Evolutionary conservation across 1,284 basidiomycete species (phyloP), one percentile per base, ranked within the genome.

Genomic region (Microbotryum lychnidis-dioicae): DNA sequence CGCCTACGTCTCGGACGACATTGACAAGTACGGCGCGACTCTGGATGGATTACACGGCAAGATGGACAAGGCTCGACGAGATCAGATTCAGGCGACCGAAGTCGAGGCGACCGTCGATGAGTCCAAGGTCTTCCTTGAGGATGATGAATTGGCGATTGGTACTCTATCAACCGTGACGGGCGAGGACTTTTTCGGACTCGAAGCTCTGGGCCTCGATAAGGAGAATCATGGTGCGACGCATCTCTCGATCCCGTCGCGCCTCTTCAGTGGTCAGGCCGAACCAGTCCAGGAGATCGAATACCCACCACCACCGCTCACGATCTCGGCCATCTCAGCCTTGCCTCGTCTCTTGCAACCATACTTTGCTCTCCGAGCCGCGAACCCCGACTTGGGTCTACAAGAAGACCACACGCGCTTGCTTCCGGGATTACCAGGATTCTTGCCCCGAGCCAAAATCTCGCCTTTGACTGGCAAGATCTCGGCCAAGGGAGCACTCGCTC

Each of bases 101-200:
- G 48, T 21, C 21, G 25, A 49, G 16, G 37, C 37, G 14, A 42
- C 37, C 23, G 75, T 79, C 20, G 77, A 78, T 54, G 79, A 82
- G 69, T 91, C 92, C 54, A 85, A 84, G 29, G 79, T 94, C 58
- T 91, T 94, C 73, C 87, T 87, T 47, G 86, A 86, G 56, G 85
- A 91, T 65, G 85, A 85, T 18, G 83, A 78, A 48, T 55, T 44
- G 59, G 60, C 5, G 70, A 87, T 86, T 70, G 91, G 92, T 58
- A 86, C 87, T 67, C 93, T 93, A 74, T 87, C 90, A 0, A 88
- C 90, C 58, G 81, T 85, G 25, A 81, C 94, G 20, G 92, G 91
- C 45, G 92, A 96, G 70, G 93, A 97, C 75, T 96, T 92, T 76
- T 83, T 97, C 42, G 93, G 92, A 21, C 80, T 97, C 33, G 82